phyloP scores from a whole-genome alignment of 2,329 filamentous ascomycete species.

The Ophiostoma perfectum region DNA sequence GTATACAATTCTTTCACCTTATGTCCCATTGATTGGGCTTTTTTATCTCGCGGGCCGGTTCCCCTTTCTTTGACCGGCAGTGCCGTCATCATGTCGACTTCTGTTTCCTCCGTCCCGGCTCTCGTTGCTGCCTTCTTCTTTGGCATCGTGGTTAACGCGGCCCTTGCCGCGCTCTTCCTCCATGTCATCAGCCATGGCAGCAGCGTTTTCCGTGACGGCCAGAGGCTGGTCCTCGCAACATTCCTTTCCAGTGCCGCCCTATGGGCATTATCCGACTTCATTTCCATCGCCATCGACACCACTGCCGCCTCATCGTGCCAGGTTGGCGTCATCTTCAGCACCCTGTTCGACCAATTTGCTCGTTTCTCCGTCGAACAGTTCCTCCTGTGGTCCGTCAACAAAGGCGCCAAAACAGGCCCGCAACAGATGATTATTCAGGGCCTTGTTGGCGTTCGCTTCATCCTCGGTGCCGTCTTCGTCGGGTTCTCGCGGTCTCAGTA shows the following conservation, averaged over 20 bases:
- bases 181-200: slow-evolving; percentile 44
- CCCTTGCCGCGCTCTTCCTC: slow-evolving; percentile 44
- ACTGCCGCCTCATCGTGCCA: slow-evolving; percentile 45
- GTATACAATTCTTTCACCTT: slow-evolving; percentile 17
- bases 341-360: slow-evolving; percentile 53
- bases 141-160: slow-evolving; percentile 51
- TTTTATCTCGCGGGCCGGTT: slow-evolving; percentile 28
- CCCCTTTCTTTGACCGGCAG: slow-evolving; percentile 30
- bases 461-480: slow-evolving; percentile 50
- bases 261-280: slow-evolving; percentile 51
- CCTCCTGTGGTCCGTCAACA: slow-evolving; percentile 47
- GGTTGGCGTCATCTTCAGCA: slow-evolving; percentile 46
- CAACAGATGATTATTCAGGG: slow-evolving; percentile 42
- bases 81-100: slow-evolving; percentile 41
- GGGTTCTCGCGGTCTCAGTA: slow-evolving; percentile 51
- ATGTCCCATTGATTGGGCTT: slow-evolving; percentile 46
- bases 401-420: slow-evolving; percentile 32
- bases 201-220: slow-evolving; percentile 50
- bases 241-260: slow-evolving; percentile 48
- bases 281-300: slow-evolving; percentile 44
- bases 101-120: slow-evolving; percentile 42
- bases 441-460: slow-evolving; percentile 44
- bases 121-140: slow-evolving; percentile 51
- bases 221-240: slow-evolving; percentile 58
- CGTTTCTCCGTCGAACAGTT: slow-evolving; percentile 51